Percentiles rank a stretch among this genome's conserved stretches.
Evolutionary conservation across 495 filamentous ascomycete genomes (phyloP).

Genomic region (Aspergillus diversus): DNA sequence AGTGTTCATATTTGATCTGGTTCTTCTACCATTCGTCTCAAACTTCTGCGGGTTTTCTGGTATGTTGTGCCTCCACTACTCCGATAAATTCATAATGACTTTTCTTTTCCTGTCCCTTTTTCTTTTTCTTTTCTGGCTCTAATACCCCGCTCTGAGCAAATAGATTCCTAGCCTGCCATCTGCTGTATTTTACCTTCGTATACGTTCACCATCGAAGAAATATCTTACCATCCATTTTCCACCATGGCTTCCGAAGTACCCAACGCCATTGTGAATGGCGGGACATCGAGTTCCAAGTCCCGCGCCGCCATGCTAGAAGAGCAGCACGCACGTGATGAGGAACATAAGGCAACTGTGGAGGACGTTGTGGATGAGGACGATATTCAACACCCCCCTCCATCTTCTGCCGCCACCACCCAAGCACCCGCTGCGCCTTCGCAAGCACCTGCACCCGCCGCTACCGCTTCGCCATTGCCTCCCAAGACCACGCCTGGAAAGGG

Average conservation of each 20-base stretch:
- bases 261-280: constrained; percentile 42
- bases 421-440: constrained; percentile 26
- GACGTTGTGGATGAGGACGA: constrained; percentile 83
- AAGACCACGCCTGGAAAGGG: constrained; percentile 50
- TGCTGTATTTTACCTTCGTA: too few relatives aligned
- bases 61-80: not conserved
- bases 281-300: constrained; percentile 36
- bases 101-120: not conserved
- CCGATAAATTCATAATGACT: not conserved
- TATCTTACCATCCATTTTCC: constrained; percentile 19
- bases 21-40: not conserved
- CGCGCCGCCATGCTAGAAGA: constrained; percentile 78
- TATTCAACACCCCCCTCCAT: constrained; percentile 59
- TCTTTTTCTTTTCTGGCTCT: not conserved
- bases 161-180: not conserved
- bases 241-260: constrained; percentile 53
- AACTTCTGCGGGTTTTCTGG: not conserved
- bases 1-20: not conserved
- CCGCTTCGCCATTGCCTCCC: constrained; percentile 31
- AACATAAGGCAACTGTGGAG: constrained; percentile 74
- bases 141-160: not conserved
- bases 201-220: constrained; percentile 3
- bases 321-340: constrained; percentile 68
- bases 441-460: constrained; percentile 25
- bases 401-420: constrained; percentile 44